phyloP scores from a whole-genome alignment of 73 alveolate genomes.

The Paramecium sonneborni region DNA sequence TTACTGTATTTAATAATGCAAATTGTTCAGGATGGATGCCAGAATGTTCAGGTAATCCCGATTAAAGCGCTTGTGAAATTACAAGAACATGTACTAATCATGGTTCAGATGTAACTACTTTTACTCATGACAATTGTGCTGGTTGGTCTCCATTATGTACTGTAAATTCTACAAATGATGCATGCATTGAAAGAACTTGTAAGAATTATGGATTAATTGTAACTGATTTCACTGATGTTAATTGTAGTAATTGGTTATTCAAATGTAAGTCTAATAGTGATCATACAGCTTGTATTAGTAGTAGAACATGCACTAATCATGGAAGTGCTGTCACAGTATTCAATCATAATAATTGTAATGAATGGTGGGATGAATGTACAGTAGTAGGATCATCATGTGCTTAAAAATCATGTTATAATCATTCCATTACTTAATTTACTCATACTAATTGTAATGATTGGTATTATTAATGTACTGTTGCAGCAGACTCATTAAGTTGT shows the following conservation, averaged over 20 bases:
- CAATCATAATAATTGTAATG: background rate
- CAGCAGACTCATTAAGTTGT: background rate
- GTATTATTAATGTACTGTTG: background rate
- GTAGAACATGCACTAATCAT: constrained; percentile 27
- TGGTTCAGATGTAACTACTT: constrained; percentile 25
- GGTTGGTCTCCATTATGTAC: constrained; percentile 13
- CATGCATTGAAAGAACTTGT: constrained; percentile 14
- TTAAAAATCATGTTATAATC: constrained; percentile 6
- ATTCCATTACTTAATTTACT: background rate
- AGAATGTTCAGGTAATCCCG: constrained; percentile 32
- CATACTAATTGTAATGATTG: constrained; percentile 13
- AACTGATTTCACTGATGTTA: background rate
- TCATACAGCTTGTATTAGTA: constrained; percentile 21
- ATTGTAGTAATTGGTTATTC: background rate
- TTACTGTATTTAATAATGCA: background rate
- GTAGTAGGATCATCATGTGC: background rate
- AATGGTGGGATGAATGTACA: constrained; percentile 22
- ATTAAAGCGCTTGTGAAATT: background rate
- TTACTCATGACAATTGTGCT: background rate
- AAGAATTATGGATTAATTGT: background rate
- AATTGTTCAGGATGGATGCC: constrained; percentile 24
- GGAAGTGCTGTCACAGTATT: background rate
- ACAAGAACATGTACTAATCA: constrained; percentile 41
- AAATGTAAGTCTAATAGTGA: background rate
- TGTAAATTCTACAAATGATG: background rate